A percentile compares a stretch with the other conserved stretches of the same genome.
These are phyloP conservation scores for Wakefieldia striispora DNA, from an alignment of 768 basidiomycete species.

Conservation along the genomic window DNA sequence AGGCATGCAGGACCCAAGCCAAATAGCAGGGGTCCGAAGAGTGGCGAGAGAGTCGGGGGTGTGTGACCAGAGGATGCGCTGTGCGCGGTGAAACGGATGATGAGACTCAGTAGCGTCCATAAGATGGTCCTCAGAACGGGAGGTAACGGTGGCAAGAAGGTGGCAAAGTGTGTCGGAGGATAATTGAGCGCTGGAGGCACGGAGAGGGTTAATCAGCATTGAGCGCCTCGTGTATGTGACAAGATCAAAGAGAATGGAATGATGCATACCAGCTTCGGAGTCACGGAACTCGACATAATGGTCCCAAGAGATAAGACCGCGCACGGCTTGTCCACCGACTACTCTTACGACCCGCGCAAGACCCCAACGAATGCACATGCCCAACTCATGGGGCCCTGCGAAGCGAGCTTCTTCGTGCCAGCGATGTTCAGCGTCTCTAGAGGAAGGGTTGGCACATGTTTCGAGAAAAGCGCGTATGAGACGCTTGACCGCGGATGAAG, in stretches of 20 bases:
- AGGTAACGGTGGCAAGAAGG: constrained; percentile 56
- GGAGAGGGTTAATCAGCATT: constrained; percentile 18
- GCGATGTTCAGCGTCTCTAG: constrained; percentile 44
- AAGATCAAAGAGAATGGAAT: constrained; percentile 16
- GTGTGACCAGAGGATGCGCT: constrained; percentile 86
- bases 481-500: constrained; percentile 65
- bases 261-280: constrained; percentile 71
- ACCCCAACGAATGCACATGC: constrained; percentile 92
- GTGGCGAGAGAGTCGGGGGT: constrained; percentile 82
- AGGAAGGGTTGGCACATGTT: constrained; percentile 44
- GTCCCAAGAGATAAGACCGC: constrained; percentile 85
- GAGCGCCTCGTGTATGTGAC: constrained; percentile 25
- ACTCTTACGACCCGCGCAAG: constrained; percentile 76
- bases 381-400: constrained; percentile 84
- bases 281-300: constrained; percentile 79
- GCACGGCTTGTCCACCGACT: constrained; percentile 65
- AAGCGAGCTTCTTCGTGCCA: constrained; percentile 84
- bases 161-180: constrained; percentile 68
- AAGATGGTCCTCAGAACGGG: constrained; percentile 59
- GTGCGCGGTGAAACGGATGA: constrained; percentile 80
- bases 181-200: constrained; percentile 50
- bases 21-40: constrained; percentile 89
- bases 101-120: constrained; percentile 71
- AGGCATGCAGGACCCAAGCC: constrained; percentile 61
- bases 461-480: constrained; percentile 82